Evolutionary conservation across 164 flowering plant species (phyloP).

Genomic region (Magnolia officinalis): DNA sequence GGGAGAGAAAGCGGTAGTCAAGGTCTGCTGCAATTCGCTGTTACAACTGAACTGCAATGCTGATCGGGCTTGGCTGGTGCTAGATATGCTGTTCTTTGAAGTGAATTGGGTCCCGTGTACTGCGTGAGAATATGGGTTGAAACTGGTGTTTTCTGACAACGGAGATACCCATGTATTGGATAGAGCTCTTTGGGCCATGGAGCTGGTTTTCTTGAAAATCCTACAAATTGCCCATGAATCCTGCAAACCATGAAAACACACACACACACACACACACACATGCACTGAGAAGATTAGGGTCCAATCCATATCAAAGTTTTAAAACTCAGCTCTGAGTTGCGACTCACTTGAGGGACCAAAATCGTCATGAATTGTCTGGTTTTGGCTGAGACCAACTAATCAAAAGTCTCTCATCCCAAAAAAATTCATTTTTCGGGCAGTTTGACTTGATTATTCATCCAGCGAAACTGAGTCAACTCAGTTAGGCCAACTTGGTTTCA

Average conservation of each 20-base stretch:
- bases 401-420: background rate
- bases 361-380: background rate
- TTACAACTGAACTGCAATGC: slow-evolving; percentile 28
- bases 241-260: slow-evolving; percentile 32
- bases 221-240: slow-evolving; percentile 98
- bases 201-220: slow-evolving; percentile 86
- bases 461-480: background rate
- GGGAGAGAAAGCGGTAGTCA: slow-evolving; percentile 18
- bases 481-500: background rate
- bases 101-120: slow-evolving; percentile 32
- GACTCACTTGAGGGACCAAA: background rate
- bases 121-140: slow-evolving; percentile 28
- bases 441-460: background rate
- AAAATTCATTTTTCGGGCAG: background rate
- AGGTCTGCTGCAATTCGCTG: slow-evolving; percentile 30
- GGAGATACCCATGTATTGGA: slow-evolving; percentile 77
- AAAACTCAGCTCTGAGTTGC: background rate
- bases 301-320: too few relatives aligned
- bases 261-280: background rate
- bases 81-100: slow-evolving; percentile 44
- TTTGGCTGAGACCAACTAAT: background rate
- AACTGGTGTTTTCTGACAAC: slow-evolving; percentile 26
- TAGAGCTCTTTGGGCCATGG: slow-evolving; percentile 73
- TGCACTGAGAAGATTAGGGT: background rate
- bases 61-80: slow-evolving; percentile 44